Evolutionary conservation across 2,329 filamentous ascomycete species (phyloP).

Genomic region (Chaetomium globosum): DNA sequence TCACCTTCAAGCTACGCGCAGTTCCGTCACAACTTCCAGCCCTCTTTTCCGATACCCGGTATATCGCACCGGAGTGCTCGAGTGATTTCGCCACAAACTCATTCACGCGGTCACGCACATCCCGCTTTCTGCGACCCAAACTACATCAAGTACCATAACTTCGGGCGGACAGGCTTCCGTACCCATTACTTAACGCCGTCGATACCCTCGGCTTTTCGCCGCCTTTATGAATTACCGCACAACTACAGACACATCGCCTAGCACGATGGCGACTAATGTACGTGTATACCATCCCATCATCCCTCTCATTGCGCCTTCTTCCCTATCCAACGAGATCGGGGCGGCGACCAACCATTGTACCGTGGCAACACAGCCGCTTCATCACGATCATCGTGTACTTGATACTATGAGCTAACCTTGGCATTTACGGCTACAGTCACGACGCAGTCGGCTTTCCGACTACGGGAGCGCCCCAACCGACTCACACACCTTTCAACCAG

Average conservation of each 20-base stretch:
- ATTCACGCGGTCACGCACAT: not conserved
- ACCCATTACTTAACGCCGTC: slow-evolving; percentile 8
- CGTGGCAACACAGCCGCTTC: not conserved
- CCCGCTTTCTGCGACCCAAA: slow-evolving; percentile 6
- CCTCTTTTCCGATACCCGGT: slow-evolving; percentile 1
- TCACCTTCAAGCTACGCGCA: slow-evolving; percentile 14
- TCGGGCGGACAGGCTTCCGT: slow-evolving; percentile 19
- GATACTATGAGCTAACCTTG: slow-evolving; percentile 4
- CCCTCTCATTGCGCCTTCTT: slow-evolving; percentile 14
- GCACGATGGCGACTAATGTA: slow-evolving; percentile 21
- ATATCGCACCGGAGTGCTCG: slow-evolving; percentile 1
- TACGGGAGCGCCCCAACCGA: slow-evolving; percentile 39
- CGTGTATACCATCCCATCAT: slow-evolving; percentile 11
- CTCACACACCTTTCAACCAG: slow-evolving; percentile 43
- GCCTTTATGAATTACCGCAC: not conserved
- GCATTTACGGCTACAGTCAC: slow-evolving; percentile 39
- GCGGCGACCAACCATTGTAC: not conserved
- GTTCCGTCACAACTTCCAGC: not conserved
- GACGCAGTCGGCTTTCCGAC: slow-evolving; percentile 46
- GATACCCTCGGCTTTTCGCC: not conserved
- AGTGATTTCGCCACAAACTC: not conserved
- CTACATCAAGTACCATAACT: slow-evolving; percentile 5
- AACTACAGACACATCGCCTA: slow-evolving; percentile 4
- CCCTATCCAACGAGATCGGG: slow-evolving; percentile 2
- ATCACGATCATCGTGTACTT: not conserved